These are phyloP conservation scores for Zasmidium angulare DNA, from an alignment of 2,329 filamentous ascomycete species.

Conservation along the genomic window DNA sequence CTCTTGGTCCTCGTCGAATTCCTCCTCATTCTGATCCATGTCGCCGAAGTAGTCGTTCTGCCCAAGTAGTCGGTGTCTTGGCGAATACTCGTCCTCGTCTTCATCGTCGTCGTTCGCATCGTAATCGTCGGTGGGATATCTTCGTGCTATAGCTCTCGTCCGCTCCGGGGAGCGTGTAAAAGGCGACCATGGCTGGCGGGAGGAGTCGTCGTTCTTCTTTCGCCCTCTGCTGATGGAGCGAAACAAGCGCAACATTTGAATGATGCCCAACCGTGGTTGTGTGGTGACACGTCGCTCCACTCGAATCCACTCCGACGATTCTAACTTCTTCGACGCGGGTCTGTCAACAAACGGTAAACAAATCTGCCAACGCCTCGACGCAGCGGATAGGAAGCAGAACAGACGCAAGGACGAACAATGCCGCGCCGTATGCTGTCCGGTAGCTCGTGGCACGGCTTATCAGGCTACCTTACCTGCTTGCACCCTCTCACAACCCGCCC, in stretches of 20 bases:
- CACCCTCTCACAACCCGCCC: neutral
- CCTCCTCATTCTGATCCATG: conserved; percentile 16
- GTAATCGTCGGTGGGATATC: conserved; percentile 16
- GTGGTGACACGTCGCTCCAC: conserved; percentile 13
- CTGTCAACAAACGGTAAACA: neutral
- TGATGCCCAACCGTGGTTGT: neutral
- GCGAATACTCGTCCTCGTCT: conserved; percentile 23
- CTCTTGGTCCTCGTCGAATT: conserved; percentile 38
- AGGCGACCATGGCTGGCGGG: conserved; percentile 16
- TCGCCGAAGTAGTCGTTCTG: conserved; percentile 16
- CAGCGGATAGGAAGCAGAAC: neutral
- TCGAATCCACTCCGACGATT: neutral
- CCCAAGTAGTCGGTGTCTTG: conserved; percentile 13
- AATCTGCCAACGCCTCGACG: neutral
- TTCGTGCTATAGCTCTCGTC: conserved; percentile 24
- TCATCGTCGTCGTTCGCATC: conserved; percentile 24
- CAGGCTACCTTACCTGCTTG: neutral
- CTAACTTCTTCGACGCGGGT: neutral
- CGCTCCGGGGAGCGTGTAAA: conserved; percentile 26
- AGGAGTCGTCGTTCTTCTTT: conserved; percentile 13
- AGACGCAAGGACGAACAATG: neutral
- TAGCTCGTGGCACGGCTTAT: neutral
- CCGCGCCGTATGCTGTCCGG: neutral
- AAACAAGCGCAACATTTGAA: conserved; percentile 25
- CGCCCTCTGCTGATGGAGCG: conserved; percentile 26